Conservation (phyloP, 306 rosid genomes). For the Fagus sylvatica region DNA sequence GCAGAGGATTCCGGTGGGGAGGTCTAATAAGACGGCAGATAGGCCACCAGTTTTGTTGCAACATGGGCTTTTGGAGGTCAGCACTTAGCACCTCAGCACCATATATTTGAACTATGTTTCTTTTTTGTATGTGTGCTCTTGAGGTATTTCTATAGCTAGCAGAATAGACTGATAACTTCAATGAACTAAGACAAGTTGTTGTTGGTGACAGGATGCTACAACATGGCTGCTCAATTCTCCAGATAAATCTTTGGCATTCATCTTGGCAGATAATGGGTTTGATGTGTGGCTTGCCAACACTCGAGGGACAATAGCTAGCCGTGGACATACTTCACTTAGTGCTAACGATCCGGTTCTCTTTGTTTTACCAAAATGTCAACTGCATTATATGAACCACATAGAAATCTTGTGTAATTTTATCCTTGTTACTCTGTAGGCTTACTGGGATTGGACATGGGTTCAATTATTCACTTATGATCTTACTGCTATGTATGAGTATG, state of each 20-base stretch:
- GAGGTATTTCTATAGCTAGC: too few species aligned
- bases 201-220: slow-evolving; percentile 56
- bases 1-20: slow-evolving; percentile 53
- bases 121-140: too few species aligned
- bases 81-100: too few species aligned
- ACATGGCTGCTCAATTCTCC: slow-evolving; percentile 81
- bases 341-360: slow-evolving; percentile 36
- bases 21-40: slow-evolving; percentile 31
- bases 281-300: slow-evolving; percentile 81
- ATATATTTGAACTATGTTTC: too few species aligned
- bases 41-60: slow-evolving; percentile 63
- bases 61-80: slow-evolving; percentile 71
- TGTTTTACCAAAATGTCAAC: neutral
- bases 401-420: neutral
- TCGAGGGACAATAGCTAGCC: slow-evolving; percentile 73
- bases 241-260: slow-evolving; percentile 57
- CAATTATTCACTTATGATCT: slow-evolving; percentile 84
- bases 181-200: neutral
- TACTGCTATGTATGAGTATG: slow-evolving; percentile 74
- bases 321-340: slow-evolving; percentile 39
- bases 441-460: slow-evolving; percentile 98
- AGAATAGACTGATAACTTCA: slow-evolving; percentile 3
- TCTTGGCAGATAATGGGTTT: slow-evolving; percentile 71
- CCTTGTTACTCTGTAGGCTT: slow-evolving; percentile 36
- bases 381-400: too few species aligned